Evolutionary conservation across 495 filamentous ascomycete species (phyloP).

Genomic region (Parathielavia appendiculata): DNA sequence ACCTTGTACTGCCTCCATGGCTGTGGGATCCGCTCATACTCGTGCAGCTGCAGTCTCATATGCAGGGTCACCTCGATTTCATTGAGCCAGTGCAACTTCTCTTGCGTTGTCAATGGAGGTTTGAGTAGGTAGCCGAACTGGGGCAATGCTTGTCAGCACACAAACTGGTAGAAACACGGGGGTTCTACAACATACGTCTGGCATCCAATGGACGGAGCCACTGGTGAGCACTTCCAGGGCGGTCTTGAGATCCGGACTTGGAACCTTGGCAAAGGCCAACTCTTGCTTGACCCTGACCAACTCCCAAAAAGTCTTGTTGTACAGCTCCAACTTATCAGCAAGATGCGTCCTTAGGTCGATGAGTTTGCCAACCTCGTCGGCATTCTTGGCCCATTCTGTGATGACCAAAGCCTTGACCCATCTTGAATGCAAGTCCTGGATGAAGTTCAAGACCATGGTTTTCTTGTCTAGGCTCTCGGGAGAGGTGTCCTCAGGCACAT

Average conservation of each 20-base stretch:
- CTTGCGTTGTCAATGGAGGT: conserved; percentile 58
- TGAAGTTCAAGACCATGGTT: conserved; percentile 64
- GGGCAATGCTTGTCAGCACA: conserved; percentile 20
- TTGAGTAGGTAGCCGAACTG: conserved; percentile 75
- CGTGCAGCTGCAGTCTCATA: conserved; percentile 71
- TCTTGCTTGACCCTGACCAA: conserved; percentile 65
- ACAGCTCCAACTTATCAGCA: conserved; percentile 52
- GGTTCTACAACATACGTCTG: conserved; percentile 53
- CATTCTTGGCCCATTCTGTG: conserved; percentile 78
- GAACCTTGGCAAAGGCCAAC: conserved; percentile 60
- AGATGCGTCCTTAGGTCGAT: conserved; percentile 79
- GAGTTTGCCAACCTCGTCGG: conserved; percentile 67
- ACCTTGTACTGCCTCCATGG: conserved; percentile 70
- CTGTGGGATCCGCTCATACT: conserved; percentile 68
- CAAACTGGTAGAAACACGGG: conserved; percentile 2
- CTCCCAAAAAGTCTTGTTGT: conserved; percentile 51
- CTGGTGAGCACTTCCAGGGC: conserved; percentile 77
- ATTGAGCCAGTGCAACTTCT: conserved; percentile 62
- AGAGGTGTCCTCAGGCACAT: conserved; percentile 49
- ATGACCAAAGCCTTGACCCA: conserved; percentile 92
- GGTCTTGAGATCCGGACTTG: conserved; percentile 85
- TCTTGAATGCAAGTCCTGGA: conserved; percentile 48
- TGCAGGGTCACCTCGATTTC: conserved; percentile 79
- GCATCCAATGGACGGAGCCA: conserved; percentile 67
- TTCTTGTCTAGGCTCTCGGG: conserved; percentile 74